Base-by-base conservation (phyloP, 2,329 filamentous ascomycete species). In the Colletotrichum aenigma region DNA sequence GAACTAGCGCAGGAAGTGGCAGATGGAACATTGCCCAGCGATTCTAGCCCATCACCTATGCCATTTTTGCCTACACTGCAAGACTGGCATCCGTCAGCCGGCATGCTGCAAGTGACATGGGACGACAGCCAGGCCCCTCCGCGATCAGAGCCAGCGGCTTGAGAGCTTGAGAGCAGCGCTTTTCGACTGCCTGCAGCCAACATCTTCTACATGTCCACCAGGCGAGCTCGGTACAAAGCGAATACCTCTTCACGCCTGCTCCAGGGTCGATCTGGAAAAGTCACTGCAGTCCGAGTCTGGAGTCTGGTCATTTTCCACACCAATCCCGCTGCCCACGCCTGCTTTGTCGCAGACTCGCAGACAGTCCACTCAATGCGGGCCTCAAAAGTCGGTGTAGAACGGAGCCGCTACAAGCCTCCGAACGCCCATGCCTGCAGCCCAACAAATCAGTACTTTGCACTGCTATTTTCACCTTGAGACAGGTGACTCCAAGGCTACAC, bases 301-400 rank as follows among this genome's bases (percentile, higher is more conserved):
- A 74, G 61, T 66, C 69, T 61, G 34, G 55, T 55, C 36, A 61
- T 38, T 61, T 43, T 64, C 26, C 28, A 69, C 65, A 65, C 70
- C 70, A 75, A 75, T 73, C 62, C 70, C 64, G 62, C 55, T 18
- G 62, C 48, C 64, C 65, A 65, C 64, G 64, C 70, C 70, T 65
- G 36, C 65, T 65, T 64, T 76, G 74, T 69, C 74, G 70, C 74
- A 74, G 70, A 69, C 74, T 76, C 65, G 58, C 74, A 76, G 64
- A 65, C 61, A 69, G 71, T 58, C 76, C 76, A 77, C 71, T 73
- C 72, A 52, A 70, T 77, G 76, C 76, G 76, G 76, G 76, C 71
- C 76, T 76, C 61, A 72, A 76, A 78, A 78, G 76, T 78, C 76
- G 76, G 76, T 78, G 76, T 77, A 77, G 76, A 66, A 56, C 34